phyloP scores from a whole-genome alignment of 306 rosid genomes.

The Gastrolobium villosum region DNA sequence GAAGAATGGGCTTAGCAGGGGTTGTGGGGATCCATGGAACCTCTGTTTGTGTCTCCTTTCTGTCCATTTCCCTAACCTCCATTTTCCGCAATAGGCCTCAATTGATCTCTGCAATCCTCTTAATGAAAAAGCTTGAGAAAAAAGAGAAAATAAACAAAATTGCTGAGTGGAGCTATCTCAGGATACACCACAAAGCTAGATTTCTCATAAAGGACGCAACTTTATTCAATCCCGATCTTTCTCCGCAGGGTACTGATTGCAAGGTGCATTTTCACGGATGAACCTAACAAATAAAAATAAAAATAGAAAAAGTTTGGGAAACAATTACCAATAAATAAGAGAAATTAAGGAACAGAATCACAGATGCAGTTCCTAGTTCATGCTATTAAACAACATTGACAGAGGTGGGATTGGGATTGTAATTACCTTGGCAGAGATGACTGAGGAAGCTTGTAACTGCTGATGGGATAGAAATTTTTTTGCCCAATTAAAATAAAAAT shows the following conservation, averaged over 20 bases:
- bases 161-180: background rate
- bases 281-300: constrained; percentile 35
- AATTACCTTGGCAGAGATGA: constrained; percentile 39
- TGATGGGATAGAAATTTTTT: constrained; percentile 24
- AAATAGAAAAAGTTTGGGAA: background rate
- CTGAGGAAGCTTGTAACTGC: constrained; percentile 42
- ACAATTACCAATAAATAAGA: background rate
- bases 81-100: constrained; percentile 20
- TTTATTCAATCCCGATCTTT: constrained; percentile 28
- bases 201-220: constrained; percentile 34
- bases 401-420: constrained; percentile 27
- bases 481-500: constrained; percentile 13
- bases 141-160: background rate
- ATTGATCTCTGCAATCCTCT: constrained; percentile 30
- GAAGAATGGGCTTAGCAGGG: constrained; percentile 46
- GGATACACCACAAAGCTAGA: constrained; percentile 27
- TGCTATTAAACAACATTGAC: constrained; percentile 30
- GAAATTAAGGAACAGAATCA: constrained; percentile 41
- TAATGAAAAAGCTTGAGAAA: background rate
- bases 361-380: constrained; percentile 7
- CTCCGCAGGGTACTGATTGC: background rate
- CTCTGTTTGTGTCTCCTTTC: constrained; percentile 22
- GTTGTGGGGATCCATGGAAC: constrained; percentile 52
- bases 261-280: constrained; percentile 32
- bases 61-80: constrained; percentile 47